These are phyloP conservation scores for Acanthamoeba royreba DNA, from an alignment of 208 protist species.

Conservation along the genomic window DNA sequence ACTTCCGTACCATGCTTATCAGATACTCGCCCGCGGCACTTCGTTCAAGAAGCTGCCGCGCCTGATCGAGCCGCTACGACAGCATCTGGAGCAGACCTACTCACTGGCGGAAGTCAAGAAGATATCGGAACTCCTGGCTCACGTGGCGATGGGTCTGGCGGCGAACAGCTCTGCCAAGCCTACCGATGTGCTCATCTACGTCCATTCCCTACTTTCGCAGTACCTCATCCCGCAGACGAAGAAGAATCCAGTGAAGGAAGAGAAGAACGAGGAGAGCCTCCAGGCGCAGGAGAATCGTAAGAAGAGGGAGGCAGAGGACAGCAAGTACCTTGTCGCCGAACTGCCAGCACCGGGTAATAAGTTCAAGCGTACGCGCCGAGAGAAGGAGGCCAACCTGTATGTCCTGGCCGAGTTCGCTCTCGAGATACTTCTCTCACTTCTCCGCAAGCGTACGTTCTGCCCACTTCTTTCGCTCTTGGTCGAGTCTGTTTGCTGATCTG, in stretches of 20 bases:
- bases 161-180: background rate
- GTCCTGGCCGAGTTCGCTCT: conserved; percentile 5
- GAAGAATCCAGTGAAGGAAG: background rate
- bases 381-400: background rate
- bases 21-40: background rate
- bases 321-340: conserved; percentile 8
- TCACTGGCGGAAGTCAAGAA: conserved; percentile 10
- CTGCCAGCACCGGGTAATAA: background rate
- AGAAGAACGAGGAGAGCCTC: background rate
- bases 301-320: background rate
- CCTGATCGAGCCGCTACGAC: background rate
- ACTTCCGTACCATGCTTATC: conserved; percentile 6
- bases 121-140: background rate
- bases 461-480: background rate
- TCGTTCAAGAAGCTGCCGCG: background rate
- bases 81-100: background rate
- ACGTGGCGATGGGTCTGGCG: background rate
- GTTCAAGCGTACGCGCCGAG: background rate
- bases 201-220: background rate
- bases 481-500: background rate
- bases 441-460: background rate
- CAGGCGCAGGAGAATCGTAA: background rate
- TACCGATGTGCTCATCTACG: background rate
- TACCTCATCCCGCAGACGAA: background rate
- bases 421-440: background rate